A percentile compares a stretch with the other conserved stretches of the same genome.
Conservation (phyloP, 306 rosid genomes). For the Pyrus communis region DNA sequence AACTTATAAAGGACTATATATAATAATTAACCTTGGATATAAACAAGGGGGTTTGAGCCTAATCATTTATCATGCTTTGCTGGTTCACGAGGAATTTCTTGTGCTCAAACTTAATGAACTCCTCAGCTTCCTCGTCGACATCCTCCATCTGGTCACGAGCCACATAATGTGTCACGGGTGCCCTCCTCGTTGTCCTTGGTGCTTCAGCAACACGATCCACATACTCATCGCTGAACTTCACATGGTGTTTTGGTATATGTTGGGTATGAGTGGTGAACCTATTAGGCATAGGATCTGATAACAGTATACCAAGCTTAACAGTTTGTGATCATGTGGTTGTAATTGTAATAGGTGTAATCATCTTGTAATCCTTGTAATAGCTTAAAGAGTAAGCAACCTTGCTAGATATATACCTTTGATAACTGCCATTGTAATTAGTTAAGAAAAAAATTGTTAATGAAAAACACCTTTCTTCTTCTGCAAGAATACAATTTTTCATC, state of each 20-base stretch:
- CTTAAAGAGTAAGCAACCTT: too few relatives aligned
- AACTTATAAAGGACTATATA: background rate
- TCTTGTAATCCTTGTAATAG: too few relatives aligned
- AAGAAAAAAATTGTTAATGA: too few relatives aligned
- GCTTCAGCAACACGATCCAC: slow-evolving; percentile 7
- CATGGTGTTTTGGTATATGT: background rate
- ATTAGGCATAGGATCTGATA: background rate
- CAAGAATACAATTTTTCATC: too few relatives aligned
- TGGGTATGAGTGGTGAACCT: background rate
- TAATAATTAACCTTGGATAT: background rate
- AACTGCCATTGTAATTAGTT: too few relatives aligned
- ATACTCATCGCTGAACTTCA: background rate
- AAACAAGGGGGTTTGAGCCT: background rate
- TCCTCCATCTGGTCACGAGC: slow-evolving; percentile 2
- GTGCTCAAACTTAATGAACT: slow-evolving; percentile 53
- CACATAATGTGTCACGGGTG: background rate
- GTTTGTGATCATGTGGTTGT: too few relatives aligned
- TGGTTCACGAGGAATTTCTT: slow-evolving; percentile 25
- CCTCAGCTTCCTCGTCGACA: slow-evolving; percentile 55
- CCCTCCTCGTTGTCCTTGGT: background rate
- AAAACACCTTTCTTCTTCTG: too few relatives aligned
- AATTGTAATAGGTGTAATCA: too few relatives aligned
- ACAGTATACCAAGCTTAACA: too few relatives aligned
- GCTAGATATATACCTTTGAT: too few relatives aligned
- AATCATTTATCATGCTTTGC: slow-evolving; percentile 3